Conservation (phyloP, 1,139 yeast species). For the Saccharomyces hybrid region DNA sequence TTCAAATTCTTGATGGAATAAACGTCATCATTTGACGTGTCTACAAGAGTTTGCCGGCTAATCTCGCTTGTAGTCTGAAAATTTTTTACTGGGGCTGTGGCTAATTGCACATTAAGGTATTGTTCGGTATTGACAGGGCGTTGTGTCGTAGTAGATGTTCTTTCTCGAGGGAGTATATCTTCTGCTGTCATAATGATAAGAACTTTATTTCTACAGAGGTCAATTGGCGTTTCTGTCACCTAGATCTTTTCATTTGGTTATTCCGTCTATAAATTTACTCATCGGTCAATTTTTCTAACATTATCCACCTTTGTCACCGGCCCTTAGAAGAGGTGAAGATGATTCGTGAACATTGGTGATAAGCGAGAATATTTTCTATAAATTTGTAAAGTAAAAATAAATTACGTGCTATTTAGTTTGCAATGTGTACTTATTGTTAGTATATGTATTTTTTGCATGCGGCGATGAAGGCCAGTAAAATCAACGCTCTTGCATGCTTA, state of each 20-base stretch:
- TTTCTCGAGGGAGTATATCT: background rate
- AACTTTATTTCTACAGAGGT: background rate
- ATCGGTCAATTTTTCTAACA: background rate
- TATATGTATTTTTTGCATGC: background rate
- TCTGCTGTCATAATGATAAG: background rate
- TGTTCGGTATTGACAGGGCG: background rate
- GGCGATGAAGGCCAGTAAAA: background rate
- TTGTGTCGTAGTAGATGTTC: background rate
- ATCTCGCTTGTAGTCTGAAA: background rate
- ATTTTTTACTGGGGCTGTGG: background rate
- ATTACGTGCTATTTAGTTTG: background rate
- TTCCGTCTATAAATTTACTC: background rate
- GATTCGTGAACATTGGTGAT: background rate
- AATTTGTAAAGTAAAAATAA: background rate
- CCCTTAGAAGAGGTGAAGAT: background rate
- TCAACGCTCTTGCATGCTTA: background rate
- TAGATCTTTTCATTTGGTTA: background rate
- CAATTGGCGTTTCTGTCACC: background rate
- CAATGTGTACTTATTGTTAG: background rate
- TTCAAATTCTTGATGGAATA: background rate
- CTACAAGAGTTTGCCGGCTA: background rate
- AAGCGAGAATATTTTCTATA: background rate
- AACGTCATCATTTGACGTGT: background rate
- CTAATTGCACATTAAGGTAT: background rate
- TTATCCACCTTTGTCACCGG: background rate